Conservation (phyloP, 768 basidiomycete genomes). For the Pluteus cervinus region DNA sequence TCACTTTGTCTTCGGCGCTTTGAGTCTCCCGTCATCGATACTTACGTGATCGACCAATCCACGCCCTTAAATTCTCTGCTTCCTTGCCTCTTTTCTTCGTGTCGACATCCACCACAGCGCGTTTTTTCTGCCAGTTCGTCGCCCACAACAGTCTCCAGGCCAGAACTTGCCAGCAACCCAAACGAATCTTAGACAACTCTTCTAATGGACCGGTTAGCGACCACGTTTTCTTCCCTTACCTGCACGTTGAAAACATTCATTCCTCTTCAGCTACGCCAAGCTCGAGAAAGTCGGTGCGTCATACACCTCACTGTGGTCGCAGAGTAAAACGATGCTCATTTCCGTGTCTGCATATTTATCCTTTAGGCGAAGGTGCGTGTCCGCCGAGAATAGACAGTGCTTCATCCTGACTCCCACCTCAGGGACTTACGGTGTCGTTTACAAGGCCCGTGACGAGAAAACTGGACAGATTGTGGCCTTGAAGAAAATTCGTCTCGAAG, state of each 20-base stretch:
- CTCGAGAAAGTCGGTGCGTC: slow-evolving; percentile 96
- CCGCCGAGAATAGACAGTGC: too few species aligned
- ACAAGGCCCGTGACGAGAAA: slow-evolving; percentile 84
- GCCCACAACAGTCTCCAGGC: slow-evolving; percentile 3
- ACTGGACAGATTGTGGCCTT: slow-evolving; percentile 86
- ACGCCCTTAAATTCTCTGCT: slow-evolving; percentile 14
- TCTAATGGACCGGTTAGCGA: slow-evolving; percentile 41
- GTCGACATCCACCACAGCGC: slow-evolving; percentile 12
- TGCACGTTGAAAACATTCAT: slow-evolving; percentile 10
- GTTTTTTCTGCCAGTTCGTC: slow-evolving; percentile 4
- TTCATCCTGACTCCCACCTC: too few species aligned
- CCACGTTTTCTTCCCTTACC: slow-evolving; percentile 10
- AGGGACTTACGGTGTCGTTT: slow-evolving; percentile 99
- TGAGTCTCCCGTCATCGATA: slow-evolving; percentile 13
- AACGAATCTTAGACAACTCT: slow-evolving; percentile 4
- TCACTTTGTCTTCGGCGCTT: not conserved
- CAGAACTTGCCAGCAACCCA: slow-evolving; percentile 3
- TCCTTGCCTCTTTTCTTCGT: slow-evolving; percentile 6
- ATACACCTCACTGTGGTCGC: too few species aligned
- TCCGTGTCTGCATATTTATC: slow-evolving; percentile 6
- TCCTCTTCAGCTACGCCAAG: slow-evolving; percentile 76
- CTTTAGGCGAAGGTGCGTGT: slow-evolving; percentile 37
- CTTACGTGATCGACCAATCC: slow-evolving; percentile 22
- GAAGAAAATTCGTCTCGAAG: slow-evolving; percentile 98
- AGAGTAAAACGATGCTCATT: too few species aligned